Base-by-base conservation (phyloP, 176 grass and related monocot genomes). In the Calamus simplicifolius region DNA sequence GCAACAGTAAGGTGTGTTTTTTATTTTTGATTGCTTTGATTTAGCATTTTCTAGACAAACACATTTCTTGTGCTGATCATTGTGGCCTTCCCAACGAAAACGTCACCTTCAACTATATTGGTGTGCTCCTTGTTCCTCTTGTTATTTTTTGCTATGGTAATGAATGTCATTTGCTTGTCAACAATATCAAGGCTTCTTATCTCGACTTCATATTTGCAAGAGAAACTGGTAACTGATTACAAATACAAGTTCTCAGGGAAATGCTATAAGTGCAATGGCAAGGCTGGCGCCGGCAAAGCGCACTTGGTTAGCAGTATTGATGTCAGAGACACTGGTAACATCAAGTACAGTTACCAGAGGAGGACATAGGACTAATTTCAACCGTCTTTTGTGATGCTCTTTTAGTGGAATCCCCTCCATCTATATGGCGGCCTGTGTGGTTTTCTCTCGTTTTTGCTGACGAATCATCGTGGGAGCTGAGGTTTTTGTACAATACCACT, bases 241-340 rank as follows among this genome's bases (percentile, higher is more conserved):
- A 56, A 69, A 58, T 59, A 55, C 64, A 74, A 66, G 61, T 82
- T 76, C 51, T 76, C 73, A 12, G 81, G 81, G 59, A 83, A 74
- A 78, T 78, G 64, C 49, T 83, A 78, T 3, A 30, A 56, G 52
- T 70, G 70, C 5, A 68, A 31, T 17, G 64, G 62, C 23, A 78
- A 74, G 16, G 48, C 58, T 8, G 19, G 25, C 19, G 13, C 8
- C 6, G 14, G 25, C 5, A 57, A 64, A 35, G 77, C 12, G 61
- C 51, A 17, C 12, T 19, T 77, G 74, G 80, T 25, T 73, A 59
- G 27, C 52, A 54, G 29, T 74, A 19, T 78, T 43, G 35, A 43
- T 43, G 35, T 43, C 35, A 43, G 35, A 43, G 12, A 43, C 35
- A 12, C 35, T 0, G 8, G 35, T 10, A 43, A 13, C 35, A 12